Evolutionary conservation across 331 rosid genomes (phyloP).

Genomic region (Arachis monticola): DNA sequence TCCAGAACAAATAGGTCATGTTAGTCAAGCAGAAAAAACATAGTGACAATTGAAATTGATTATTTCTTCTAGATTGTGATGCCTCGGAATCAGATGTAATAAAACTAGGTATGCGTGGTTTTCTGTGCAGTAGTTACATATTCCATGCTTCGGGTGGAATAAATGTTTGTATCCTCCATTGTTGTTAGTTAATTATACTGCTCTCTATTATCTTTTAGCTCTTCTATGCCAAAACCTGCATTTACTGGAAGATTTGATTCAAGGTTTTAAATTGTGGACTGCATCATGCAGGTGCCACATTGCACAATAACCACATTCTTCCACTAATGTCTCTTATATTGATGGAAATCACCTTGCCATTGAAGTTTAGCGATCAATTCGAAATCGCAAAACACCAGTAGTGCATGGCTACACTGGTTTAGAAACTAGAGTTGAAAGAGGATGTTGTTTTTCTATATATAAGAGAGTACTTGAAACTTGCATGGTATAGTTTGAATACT

Average conservation of each 20-base stretch:
- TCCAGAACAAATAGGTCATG: conserved; percentile 86
- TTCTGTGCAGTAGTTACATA: conserved; percentile 38
- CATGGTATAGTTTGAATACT: background rate
- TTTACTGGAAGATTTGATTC: conserved; percentile 15
- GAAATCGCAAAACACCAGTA: background rate
- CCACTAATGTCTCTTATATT: too few species aligned
- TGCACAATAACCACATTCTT: background rate
- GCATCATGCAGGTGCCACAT: background rate
- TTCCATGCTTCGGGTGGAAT: conserved; percentile 34
- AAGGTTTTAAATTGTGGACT: conserved; percentile 15
- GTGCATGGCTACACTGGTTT: background rate
- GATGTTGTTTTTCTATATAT: conserved; percentile 6
- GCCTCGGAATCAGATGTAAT: conserved; percentile 49
- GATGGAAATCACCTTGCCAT: too few species aligned
- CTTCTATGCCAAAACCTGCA: conserved; percentile 25
- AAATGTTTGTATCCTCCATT: conserved; percentile 22
- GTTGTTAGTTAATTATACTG: conserved; percentile 11
- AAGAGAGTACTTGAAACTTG: conserved; percentile 15
- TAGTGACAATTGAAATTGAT: conserved; percentile 48
- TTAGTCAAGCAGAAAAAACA: conserved; percentile 80
- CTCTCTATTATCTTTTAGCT: conserved; percentile 26
- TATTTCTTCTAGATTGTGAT: conserved; percentile 50
- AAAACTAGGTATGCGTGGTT: conserved; percentile 54
- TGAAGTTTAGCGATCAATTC: conserved; percentile 1
- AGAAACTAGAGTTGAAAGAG: conserved; percentile 10